Percentiles rank a stretch among this genome's conserved stretches.
Conservation (phyloP, 352 stramenopile genomes). For the Pythium dissimile region DNA sequence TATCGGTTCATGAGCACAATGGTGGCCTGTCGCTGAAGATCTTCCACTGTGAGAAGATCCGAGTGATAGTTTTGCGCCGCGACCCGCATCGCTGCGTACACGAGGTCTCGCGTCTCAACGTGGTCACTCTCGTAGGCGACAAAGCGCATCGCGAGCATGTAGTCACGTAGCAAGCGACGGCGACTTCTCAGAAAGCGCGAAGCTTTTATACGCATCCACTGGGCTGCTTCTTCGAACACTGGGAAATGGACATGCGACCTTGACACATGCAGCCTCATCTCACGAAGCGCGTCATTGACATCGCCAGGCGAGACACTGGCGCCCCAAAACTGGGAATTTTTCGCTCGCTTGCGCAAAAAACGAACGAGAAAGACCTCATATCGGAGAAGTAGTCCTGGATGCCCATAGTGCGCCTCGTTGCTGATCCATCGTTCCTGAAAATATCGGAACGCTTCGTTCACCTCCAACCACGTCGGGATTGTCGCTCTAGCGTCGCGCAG, state of each 20-base stretch:
- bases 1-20: constrained; percentile 29
- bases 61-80: constrained; percentile 34
- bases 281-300: constrained; percentile 19
- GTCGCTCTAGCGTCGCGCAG: constrained; percentile 34
- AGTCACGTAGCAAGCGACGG: constrained; percentile 39
- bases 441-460: constrained; percentile 27
- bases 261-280: constrained; percentile 53
- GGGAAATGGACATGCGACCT: constrained; percentile 50
- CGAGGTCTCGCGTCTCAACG: constrained; percentile 41
- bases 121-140: constrained; percentile 36
- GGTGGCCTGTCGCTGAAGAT: constrained; percentile 33
- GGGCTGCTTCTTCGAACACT: constrained; percentile 27
- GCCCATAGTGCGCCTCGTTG: constrained; percentile 33
- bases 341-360: constrained; percentile 34
- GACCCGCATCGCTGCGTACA: constrained; percentile 36
- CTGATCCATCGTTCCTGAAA: constrained; percentile 39
- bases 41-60: constrained; percentile 28
- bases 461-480: constrained; percentile 42
- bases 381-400: constrained; percentile 41
- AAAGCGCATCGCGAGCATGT: constrained; percentile 38
- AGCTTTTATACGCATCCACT: constrained; percentile 36
- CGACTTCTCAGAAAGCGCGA: constrained; percentile 31
- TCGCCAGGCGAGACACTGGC: constrained; percentile 9
- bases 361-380: constrained; percentile 57
- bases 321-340: constrained; percentile 15